Base-by-base conservation (phyloP, 177 flowering plant genomes). In the Vitis hybrid region DNA sequence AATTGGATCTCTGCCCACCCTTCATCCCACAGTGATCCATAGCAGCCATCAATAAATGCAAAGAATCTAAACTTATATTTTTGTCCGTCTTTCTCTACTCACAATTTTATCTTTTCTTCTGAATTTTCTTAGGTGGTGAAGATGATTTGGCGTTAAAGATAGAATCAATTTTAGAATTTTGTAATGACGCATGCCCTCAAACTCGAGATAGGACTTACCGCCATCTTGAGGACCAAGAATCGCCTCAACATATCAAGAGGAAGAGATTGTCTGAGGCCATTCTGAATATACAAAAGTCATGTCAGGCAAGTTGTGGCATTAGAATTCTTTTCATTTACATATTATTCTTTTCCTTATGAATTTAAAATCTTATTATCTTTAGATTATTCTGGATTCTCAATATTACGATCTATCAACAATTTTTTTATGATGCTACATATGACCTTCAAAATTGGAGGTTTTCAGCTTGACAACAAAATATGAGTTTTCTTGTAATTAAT, bases 91-190 rank as follows among this genome's bases (percentile, higher is more conserved):
- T 26, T 26, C 30, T 39, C 45, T 39, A 39, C 45, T 39, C 45
- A 39, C 45, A 39, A 39, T 39, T 39, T 39, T 7, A 39, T 39
- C 45, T 39, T 39, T 39, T 39, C 45, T 39, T 39, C 45, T 7
- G 45, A 39, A 39, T 39, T 39, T 39, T 39, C 6, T 39, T 57
- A 86, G 89, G 78, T 67, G 71, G 75, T 21, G 79, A 78, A 71
- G 83, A 80, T 60, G 76, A 78, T 56, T 68, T 83, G 71, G 81
- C 70, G 2, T 15, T 80, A 56, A 80, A 81, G 69, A 50, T 84
- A 23, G 82, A 86, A 51, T 67, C 79, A 39, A 57, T 84, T 23
- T 30, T 85, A 59, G 87, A 87, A 57, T 82, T 72, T 62, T 82
- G 82, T 67, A 81, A 64, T 66, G 82, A 67, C 64, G 65, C 50